Evolutionary conservation across 139 green algal species (phyloP), one percentile per base, ranked within the genome.

Genomic region (Chlamydomonas sp.): DNA sequence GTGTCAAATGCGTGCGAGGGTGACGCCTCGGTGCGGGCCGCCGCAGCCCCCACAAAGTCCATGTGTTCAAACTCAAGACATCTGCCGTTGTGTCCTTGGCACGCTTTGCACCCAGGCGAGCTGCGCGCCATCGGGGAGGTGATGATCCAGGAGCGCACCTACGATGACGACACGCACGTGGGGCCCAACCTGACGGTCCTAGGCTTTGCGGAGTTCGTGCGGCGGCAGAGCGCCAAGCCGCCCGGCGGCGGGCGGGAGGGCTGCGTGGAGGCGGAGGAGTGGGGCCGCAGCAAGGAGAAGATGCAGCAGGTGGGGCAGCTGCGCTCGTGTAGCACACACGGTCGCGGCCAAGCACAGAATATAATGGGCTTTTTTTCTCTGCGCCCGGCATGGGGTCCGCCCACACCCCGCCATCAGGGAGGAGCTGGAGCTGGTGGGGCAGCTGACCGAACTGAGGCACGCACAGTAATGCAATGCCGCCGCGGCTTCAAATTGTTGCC

Each of bases 41-140:
- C 31, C 31, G 31, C 31, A 49, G 31, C 31, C 31, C 31, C 31
- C 31, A 49, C 31, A 49, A 49, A 49, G 74, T 78, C 60, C 74
- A 61, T 59, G 72, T 20, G 17, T 15, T 79, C 16, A 1, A 10
- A 79, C 10, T n/a, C 14, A 64, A 16, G 31, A 59, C 63, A 67
- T 80, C 64, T 17, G 17, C 15, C 20, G 77, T 80, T 63, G 59
- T 16, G 18, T 20, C 16, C 31, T 58, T 20, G 16, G 58, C 79
- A 49, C 5, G 63, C 63, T 49, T 49, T 77, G 3, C 0, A 58
- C 59, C n/a, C 81, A 91, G 88, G 84, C 5, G 88, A 91, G 62
- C 79, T 91, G 17, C 76, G 88, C 0, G 84, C 88, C 31, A 91
- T 91, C 6, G 88, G 88, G 0, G 78, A 81, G 71, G 79, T 90